These are phyloP conservation scores for Oryza brachyantha DNA, from an alignment of 176 grass and related monocot genomes.

Conservation along the genomic window DNA sequence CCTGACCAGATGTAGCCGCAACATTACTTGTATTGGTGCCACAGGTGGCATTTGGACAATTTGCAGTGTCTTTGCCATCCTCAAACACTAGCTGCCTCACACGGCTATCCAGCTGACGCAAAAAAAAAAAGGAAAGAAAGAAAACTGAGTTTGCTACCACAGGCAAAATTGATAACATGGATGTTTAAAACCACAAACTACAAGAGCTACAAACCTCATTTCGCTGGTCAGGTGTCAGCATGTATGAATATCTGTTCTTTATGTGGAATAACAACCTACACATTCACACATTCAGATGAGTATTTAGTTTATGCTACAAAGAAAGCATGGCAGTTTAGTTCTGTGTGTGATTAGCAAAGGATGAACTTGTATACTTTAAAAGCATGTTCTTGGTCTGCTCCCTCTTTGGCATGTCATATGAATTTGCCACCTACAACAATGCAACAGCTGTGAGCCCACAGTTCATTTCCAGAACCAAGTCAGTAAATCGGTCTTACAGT, in stretches of 20 bases:
- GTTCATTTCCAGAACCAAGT: background rate
- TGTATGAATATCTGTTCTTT: conserved; percentile 76
- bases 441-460: conserved; percentile 5
- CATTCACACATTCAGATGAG: conserved; percentile 33
- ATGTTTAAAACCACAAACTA: conserved; percentile 4
- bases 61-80: conserved; percentile 41
- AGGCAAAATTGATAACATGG: background rate
- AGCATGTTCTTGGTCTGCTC: conserved; percentile 67
- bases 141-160: conserved; percentile 20
- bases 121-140: conserved; percentile 17
- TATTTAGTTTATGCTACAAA: conserved; percentile 17
- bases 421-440: conserved; percentile 53
- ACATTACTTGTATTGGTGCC: conserved; percentile 5
- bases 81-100: conserved; percentile 75
- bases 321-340: conserved; percentile 6
- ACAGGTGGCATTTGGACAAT: conserved; percentile 16
- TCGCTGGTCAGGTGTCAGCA: conserved; percentile 57
- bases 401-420: conserved; percentile 47
- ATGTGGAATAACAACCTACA: conserved; percentile 77
- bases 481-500: conserved; percentile 49
- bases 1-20: conserved; percentile 29
- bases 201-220: conserved; percentile 51
- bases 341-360: conserved; percentile 20
- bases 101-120: conserved; percentile 67
- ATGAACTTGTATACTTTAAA: conserved; percentile 47